phyloP scores from a whole-genome alignment of 2,329 filamentous ascomycete species.

The Fusarium ramigenum region DNA sequence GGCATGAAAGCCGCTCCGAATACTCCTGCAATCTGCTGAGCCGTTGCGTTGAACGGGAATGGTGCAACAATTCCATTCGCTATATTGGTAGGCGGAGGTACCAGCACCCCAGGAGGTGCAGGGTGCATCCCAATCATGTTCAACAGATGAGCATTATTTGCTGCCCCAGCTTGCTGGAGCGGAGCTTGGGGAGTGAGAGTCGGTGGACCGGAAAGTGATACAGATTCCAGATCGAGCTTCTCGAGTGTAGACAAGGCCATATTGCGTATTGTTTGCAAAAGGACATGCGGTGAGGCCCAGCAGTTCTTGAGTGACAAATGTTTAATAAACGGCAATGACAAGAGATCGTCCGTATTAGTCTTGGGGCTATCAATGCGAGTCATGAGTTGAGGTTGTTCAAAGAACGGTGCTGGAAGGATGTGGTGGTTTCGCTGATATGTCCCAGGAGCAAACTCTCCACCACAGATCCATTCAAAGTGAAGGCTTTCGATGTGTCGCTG shows the following conservation, averaged over 20 bases:
- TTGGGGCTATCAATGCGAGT: slow-evolving; percentile 43
- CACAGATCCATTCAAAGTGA: slow-evolving; percentile 72
- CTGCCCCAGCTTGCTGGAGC: slow-evolving; percentile 31
- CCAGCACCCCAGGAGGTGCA: neutral
- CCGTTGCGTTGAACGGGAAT: neutral
- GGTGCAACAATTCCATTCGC: neutral
- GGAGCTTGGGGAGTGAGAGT: slow-evolving; percentile 40
- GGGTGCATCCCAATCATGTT: slow-evolving; percentile 27
- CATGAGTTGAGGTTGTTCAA: slow-evolving; percentile 49
- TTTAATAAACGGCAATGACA: slow-evolving; percentile 66
- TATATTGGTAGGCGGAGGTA: neutral
- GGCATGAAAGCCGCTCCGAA: neutral
- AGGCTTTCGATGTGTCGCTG: slow-evolving; percentile 64
- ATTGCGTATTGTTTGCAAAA: slow-evolving; percentile 60
- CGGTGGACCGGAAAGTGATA: slow-evolving; percentile 67
- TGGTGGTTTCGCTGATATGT: slow-evolving; percentile 69
- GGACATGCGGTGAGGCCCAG: slow-evolving; percentile 69
- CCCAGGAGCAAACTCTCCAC: slow-evolving; percentile 73
- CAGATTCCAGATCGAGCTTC: slow-evolving; percentile 68
- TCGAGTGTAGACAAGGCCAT: slow-evolving; percentile 60
- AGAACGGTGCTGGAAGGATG: slow-evolving; percentile 69
- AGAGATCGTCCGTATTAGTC: slow-evolving; percentile 49
- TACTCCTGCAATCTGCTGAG: slow-evolving; percentile 1
- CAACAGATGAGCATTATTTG: slow-evolving; percentile 22
- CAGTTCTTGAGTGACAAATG: slow-evolving; percentile 73